Conservation (phyloP, 2,329 filamentous ascomycete genomes). For the Sporothrix phasma region DNA sequence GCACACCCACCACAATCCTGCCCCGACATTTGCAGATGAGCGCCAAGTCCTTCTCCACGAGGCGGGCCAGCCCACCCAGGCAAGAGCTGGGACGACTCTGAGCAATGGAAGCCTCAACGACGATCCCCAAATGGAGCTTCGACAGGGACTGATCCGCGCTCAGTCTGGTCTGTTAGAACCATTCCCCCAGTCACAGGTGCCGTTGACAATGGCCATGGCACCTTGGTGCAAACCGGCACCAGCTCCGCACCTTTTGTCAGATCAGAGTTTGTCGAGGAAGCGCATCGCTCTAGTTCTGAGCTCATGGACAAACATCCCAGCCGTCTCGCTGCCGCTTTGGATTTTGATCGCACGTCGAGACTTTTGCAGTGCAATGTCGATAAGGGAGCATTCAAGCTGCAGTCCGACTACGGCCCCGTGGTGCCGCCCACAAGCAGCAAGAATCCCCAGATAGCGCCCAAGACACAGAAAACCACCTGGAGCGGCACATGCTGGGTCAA, state of each 20-base stretch:
- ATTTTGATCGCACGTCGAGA: constrained; percentile 60
- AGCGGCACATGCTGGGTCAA: constrained; percentile 34
- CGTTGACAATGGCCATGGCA: constrained; percentile 53
- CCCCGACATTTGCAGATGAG: constrained; percentile 21
- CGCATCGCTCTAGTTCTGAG: constrained; percentile 26
- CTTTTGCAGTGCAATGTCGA: constrained; percentile 47
- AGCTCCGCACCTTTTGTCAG: constrained; percentile 55
- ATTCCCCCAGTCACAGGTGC: constrained; percentile 45
- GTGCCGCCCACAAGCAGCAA: background rate
- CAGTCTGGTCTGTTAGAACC: constrained; percentile 72
- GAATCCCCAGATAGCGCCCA: too few relatives aligned
- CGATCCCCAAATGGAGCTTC: background rate
- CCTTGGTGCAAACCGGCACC: constrained; percentile 57
- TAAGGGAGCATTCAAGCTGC: background rate
- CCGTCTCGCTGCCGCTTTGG: constrained; percentile 68
- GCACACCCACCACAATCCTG: constrained; percentile 21
- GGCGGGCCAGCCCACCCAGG: constrained; percentile 20
- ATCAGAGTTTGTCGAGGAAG: constrained; percentile 36
- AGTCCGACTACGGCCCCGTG: background rate
- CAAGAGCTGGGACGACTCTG: constrained; percentile 24
- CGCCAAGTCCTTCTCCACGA: constrained; percentile 25
- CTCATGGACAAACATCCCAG: constrained; percentile 60
- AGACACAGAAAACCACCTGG: constrained; percentile 29
- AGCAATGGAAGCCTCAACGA: constrained; percentile 12
- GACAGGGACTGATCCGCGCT: constrained; percentile 40